Base-by-base conservation (phyloP, 2,329 filamentous ascomycete genomes). In the Westerdykella ornata region DNA sequence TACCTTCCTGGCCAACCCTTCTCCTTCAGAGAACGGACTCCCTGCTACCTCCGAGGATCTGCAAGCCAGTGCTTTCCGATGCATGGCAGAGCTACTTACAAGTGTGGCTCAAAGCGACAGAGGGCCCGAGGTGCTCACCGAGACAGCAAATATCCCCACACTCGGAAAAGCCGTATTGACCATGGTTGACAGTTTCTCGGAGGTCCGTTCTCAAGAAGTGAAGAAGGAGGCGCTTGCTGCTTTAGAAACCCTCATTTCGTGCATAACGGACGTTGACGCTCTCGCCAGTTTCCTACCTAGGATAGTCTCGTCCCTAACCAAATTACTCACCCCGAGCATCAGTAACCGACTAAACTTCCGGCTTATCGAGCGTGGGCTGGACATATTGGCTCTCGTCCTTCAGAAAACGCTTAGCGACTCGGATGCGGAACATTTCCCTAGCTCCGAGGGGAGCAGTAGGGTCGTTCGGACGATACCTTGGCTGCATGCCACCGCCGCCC, bases 251-350 rank as follows among this genome's bases (percentile, higher is more conserved):
- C 68, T 92, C 6, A 78, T 81, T 49, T 57, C 63, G 5, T 77
- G 80, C 16, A 73, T 95, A 33, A 80, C 76, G 39, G 84, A 92
- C 54, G 77, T 76, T 35, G 76, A 84, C n/a, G 80, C 85, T 2
- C 71, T 94, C 42, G 86, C 88, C 8, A 89, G 79, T 46, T 92
- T 98, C 56, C 73, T 97, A 32, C 92, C 94, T 0, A 88, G 89
- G 8, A 87, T 87, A 0, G 78, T 95, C 0, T 97, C 92, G 3
- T 80, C 81, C 1, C 69, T 98, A 17, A 82, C 84, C 2, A 89
- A 84, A 55, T 70, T 88, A 0, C 68, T 94, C 38, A 82, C 84
- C 4, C 80, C 80, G 1, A 84, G 82, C 0, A 78, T 74, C n/a
- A 72, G 76, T 31, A 74, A 76, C 50, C 73, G 78, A 37, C 71